These are phyloP conservation scores for Wallacemonas sp. DNA, from an alignment of 208 protist genomes.

Conservation along the genomic window DNA sequence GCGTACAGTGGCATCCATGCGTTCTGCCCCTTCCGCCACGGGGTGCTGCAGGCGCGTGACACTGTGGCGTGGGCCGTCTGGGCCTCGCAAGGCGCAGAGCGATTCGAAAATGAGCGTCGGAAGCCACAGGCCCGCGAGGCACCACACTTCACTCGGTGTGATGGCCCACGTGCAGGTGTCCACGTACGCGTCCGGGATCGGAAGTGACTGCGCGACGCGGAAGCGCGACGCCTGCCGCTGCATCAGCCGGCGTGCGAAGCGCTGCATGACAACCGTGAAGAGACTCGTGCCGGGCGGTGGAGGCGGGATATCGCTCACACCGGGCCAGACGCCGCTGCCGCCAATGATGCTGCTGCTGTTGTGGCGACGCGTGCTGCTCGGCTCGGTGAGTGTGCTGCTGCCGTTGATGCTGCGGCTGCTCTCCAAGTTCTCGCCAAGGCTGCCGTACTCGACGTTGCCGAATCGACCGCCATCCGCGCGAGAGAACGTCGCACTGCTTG, in stretches of 20 bases:
- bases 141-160: constrained; percentile 77
- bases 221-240: constrained; percentile 28
- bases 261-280: constrained; percentile 59
- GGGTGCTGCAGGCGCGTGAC: background rate
- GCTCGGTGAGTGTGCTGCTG: constrained; percentile 1
- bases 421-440: no score
- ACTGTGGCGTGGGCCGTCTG: background rate
- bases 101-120: constrained; percentile 55
- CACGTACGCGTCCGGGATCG: constrained; percentile 26
- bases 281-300: constrained; percentile 13
- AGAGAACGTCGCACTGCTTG: no score
- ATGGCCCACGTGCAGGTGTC: constrained; percentile 67
- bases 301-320: no score
- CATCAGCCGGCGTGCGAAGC: constrained; percentile 42
- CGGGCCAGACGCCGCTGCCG: no score
- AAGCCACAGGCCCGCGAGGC: constrained; percentile 67
- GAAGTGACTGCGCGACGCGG: constrained; percentile 3
- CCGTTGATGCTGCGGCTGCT: background rate
- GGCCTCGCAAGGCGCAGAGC: constrained; percentile 21
- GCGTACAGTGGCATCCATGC: background rate
- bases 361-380: background rate
- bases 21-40: background rate
- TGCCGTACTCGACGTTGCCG: constrained; percentile 67
- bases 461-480: constrained; percentile 28
- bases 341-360: background rate